Conservation (phyloP, 2,329 filamentous ascomycete genomes). For the Corynespora cassiicola region DNA sequence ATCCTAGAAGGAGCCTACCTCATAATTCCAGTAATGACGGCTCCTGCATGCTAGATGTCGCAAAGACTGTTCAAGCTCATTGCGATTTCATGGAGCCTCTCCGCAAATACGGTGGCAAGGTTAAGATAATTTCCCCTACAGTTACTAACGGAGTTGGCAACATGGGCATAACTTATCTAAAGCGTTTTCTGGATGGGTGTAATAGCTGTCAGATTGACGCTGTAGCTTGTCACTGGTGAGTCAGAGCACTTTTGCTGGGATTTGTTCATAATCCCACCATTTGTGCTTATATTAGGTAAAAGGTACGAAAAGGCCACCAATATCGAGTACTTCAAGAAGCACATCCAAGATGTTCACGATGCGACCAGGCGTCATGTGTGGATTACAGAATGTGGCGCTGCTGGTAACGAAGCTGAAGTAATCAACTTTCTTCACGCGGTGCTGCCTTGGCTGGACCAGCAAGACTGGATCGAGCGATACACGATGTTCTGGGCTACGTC, state of each 20-base stretch:
- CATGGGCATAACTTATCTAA: constrained; percentile 32
- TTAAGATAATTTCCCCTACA: constrained; percentile 37
- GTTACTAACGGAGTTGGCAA: constrained; percentile 33
- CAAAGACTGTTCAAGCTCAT: constrained; percentile 17
- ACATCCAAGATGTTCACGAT: constrained; percentile 36
- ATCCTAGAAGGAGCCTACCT: background rate
- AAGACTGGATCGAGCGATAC: constrained; percentile 37
- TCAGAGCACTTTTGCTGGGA: background rate
- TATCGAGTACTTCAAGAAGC: constrained; percentile 35
- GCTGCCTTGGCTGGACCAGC: constrained; percentile 39
- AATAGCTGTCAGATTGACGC: constrained; percentile 41
- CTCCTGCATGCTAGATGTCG: constrained; percentile 26
- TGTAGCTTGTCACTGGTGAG: constrained; percentile 40
- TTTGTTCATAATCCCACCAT: background rate
- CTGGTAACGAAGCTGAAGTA: constrained; percentile 24
- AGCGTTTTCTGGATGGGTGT: constrained; percentile 33
- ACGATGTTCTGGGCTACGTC: constrained; percentile 30
- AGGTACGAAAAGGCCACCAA: constrained; percentile 32
- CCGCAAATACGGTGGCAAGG: constrained; percentile 14
- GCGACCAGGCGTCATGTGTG: constrained; percentile 59
- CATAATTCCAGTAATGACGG: constrained; percentile 16
- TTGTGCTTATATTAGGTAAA: background rate
- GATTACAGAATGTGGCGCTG: constrained; percentile 42
- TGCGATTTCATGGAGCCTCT: constrained; percentile 27
- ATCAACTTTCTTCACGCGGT: constrained; percentile 30